Base-by-base conservation (phyloP, 1,284 basidiomycete species). In the Pisolithus thermaeus region DNA sequence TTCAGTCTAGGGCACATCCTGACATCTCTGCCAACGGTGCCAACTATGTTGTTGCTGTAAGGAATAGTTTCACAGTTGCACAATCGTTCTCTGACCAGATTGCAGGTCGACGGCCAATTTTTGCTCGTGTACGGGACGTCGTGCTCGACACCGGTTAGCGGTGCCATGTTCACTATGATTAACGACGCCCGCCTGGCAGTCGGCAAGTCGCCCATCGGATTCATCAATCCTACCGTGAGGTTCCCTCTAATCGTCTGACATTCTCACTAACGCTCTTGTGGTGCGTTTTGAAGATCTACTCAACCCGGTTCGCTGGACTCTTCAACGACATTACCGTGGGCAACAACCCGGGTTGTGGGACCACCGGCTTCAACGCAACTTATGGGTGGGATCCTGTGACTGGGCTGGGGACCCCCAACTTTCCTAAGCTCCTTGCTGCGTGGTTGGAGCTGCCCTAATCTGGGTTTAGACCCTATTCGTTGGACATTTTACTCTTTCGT, bases 171-270 rank as follows among this genome's bases (percentile, higher is more conserved):
- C 18, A 69, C 74, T 0, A 61, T 77, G 56, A 63, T 78, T 48
- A 79, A 79, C 59, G 77, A 78, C 53, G 70, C 70, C 8, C 66
- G 71, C 30, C 53, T 74, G 14, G 61, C 66, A 1, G 46, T 54
- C 5, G 71, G 72, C 7, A 75, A 73, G 59, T 55, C 58, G 6
- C 54, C 28, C 28, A 30, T 30, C 28, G 28, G 11, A 11, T 30
- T 30, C 28, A 30, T 30, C 28, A 30, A 30, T 30, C 28, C 28
- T 30, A 30, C 28, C 7, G 28, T 30, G 11, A 11, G 28, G 28
- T 30, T 30, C 9, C 7, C 28, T 30, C 11, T 8, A 30, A 7
- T 27, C 25, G 7, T 27, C 25, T 27, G 5, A 27, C 25, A 27
- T 7, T 27, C 28, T 30, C 28, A 30, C 28, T 30, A 30, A 30